These are phyloP conservation scores for Chrysoporthe austroafricana DNA, from an alignment of 2,329 filamentous ascomycete species.

Conservation along the genomic window DNA sequence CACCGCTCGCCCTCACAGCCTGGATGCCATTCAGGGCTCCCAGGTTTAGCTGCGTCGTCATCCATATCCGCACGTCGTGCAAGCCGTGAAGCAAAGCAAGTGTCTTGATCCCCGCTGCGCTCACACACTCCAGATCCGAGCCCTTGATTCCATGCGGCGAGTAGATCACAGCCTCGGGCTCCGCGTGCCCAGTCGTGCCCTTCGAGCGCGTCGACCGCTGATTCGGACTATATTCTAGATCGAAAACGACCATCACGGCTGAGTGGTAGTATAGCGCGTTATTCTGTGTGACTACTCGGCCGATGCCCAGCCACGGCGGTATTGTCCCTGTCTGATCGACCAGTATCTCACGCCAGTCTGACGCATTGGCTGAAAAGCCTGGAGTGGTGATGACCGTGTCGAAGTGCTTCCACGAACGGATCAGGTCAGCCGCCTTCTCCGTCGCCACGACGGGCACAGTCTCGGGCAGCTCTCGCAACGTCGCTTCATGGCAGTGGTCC, in stretches of 20 bases:
- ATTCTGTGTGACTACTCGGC: conserved; percentile 55
- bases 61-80: conserved; percentile 59
- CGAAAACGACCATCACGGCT: conserved; percentile 62
- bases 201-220: conserved; percentile 26
- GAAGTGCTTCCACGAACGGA: conserved; percentile 64
- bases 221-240: conserved; percentile 29
- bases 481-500: conserved; percentile 68
- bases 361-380: conserved; percentile 42
- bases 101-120: conserved; percentile 48
- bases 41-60: conserved; percentile 62
- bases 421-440: conserved; percentile 59
- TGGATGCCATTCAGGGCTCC: conserved; percentile 65
- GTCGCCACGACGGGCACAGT: conserved; percentile 63
- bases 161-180: conserved; percentile 62
- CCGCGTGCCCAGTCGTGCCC: conserved; percentile 29
- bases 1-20: conserved; percentile 54
- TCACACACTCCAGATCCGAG: conserved; percentile 49
- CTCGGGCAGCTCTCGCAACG: conserved; percentile 57
- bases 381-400: conserved; percentile 55
- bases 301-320: conserved; percentile 65
- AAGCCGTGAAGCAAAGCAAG: conserved; percentile 67
- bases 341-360: conserved; percentile 34
- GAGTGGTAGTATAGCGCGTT: conserved; percentile 65
- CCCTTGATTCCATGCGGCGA: conserved; percentile 64
- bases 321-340: conserved; percentile 40